A percentile compares a stretch with the other conserved stretches of the same genome.
phyloP scores from a whole-genome alignment of 495 filamentous ascomycete genomes.

The Bryoglossum gracile region DNA sequence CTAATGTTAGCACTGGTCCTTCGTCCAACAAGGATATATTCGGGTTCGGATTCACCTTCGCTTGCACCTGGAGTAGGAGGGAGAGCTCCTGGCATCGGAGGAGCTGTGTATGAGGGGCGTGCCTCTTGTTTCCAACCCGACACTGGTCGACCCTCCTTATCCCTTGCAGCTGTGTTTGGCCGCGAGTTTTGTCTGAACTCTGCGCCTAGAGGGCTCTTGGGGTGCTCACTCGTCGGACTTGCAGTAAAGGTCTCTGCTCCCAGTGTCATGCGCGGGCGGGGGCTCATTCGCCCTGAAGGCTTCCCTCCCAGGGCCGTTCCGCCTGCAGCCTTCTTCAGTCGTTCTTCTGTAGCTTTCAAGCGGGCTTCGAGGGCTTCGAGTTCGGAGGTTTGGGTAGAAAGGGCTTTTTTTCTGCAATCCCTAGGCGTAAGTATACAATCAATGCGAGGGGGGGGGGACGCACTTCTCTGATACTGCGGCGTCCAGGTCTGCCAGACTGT shows the following conservation, averaged over 20 bases:
- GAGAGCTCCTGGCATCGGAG: conserved; percentile 41
- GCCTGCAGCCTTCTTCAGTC: conserved; percentile 45
- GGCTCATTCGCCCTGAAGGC: conserved; percentile 18
- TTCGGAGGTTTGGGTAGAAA: conserved; percentile 69
- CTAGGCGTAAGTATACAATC: conserved; percentile 26
- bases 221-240: conserved; percentile 8
- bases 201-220: conserved; percentile 22
- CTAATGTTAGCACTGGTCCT: conserved; percentile 19
- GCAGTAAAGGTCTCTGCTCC: conserved; percentile 27
- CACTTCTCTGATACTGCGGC: conserved; percentile 81
- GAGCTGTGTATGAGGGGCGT: conserved; percentile 27
- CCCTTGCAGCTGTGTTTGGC: conserved; percentile 17
- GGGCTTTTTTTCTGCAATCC: conserved; percentile 51
- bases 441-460: conserved; percentile 28
- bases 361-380: conserved; percentile 78
- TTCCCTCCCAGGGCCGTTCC: conserved; percentile 7
- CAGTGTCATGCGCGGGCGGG: conserved; percentile 28
- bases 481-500: conserved; percentile 67
- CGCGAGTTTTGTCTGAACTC: conserved; percentile 17
- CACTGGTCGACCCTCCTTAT: conserved; percentile 16
- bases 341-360: conserved; percentile 77
- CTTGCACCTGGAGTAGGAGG: conserved; percentile 49
- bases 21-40: conserved; percentile 21
- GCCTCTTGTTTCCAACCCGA: conserved; percentile 4
- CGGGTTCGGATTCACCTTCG: conserved; percentile 41